These are phyloP conservation scores for Gnetum montanum DNA, from an alignment of 75 land plant species.

Conservation along the genomic window DNA sequence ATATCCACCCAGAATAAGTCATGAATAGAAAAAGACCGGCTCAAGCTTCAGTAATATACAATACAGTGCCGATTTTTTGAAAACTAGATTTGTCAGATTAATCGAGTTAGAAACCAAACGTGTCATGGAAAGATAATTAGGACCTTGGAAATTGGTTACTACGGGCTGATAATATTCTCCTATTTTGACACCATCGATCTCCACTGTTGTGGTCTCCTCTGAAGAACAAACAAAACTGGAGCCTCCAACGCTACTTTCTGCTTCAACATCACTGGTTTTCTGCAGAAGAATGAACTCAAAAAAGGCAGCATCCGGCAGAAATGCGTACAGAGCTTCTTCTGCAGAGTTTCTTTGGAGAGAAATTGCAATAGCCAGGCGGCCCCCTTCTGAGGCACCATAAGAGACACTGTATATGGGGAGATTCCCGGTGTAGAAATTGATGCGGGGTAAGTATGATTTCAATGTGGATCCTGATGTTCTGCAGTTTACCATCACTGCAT, in stretches of 20 bases:
- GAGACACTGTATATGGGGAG: neutral
- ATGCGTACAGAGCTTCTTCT: neutral
- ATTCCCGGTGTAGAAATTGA: neutral
- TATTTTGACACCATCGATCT: neutral
- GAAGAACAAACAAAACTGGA: too few relatives aligned
- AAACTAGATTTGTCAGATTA: neutral
- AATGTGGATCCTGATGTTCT: neutral
- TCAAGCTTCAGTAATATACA: too few relatives aligned
- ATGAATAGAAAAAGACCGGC: neutral
- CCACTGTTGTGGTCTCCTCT: neutral
- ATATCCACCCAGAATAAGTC: neutral
- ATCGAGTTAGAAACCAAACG: neutral
- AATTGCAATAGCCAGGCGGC: neutral
- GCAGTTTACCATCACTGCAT: neutral
- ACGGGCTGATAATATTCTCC: neutral
- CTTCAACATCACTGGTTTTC: too few relatives aligned
- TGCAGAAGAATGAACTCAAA: too few relatives aligned
- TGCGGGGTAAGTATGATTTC: too few relatives aligned
- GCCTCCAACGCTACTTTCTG: too few relatives aligned
- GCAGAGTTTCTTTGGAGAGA: neutral
- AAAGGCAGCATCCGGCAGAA: constrained; percentile 1
- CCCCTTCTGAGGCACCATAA: neutral
- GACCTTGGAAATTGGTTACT: constrained; percentile 1
- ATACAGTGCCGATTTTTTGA: too few relatives aligned
- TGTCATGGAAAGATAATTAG: too few relatives aligned